Conservation (phyloP, 2,329 filamentous ascomycete genomes). For the Huntiella savannae region DNA sequence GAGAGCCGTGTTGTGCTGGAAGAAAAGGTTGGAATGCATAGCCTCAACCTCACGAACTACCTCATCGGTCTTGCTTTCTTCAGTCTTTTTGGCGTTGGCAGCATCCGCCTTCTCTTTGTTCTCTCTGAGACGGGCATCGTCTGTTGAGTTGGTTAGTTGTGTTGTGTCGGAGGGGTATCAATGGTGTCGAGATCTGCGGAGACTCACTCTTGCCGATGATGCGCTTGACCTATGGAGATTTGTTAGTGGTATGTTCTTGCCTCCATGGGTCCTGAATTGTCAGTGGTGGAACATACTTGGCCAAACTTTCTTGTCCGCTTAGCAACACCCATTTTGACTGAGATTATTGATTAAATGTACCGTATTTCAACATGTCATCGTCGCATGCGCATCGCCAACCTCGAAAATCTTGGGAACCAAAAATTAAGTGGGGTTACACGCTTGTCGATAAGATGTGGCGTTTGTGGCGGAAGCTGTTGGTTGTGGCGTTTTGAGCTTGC, state of each 20-base stretch:
- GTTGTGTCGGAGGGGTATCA: background rate
- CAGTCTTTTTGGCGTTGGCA: slow-evolving; percentile 34
- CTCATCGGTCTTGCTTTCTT: slow-evolving; percentile 35
- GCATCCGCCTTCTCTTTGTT: slow-evolving; percentile 51
- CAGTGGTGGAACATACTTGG: slow-evolving; percentile 23
- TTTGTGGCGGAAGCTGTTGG: background rate
- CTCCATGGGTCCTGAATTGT: slow-evolving; percentile 10
- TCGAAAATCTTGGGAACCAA: slow-evolving; percentile 9
- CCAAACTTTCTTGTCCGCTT: slow-evolving; percentile 91
- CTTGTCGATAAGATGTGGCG: slow-evolving; percentile 10
- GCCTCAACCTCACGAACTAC: slow-evolving; percentile 63
- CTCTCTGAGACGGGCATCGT: slow-evolving; percentile 64
- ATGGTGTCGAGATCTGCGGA: background rate
- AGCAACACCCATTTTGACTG: slow-evolving; percentile 53
- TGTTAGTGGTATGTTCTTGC: slow-evolving; percentile 11
- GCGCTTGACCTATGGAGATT: slow-evolving; percentile 44
- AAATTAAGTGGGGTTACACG: slow-evolving; percentile 10
- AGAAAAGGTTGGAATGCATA: slow-evolving; percentile 70
- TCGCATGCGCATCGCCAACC: slow-evolving; percentile 1
- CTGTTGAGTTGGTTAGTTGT: slow-evolving; percentile 3
- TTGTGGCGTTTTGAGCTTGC: background rate
- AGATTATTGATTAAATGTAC: background rate
- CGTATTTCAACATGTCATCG: background rate
- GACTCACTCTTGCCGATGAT: slow-evolving; percentile 47
- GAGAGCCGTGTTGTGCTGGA: slow-evolving; percentile 71